phyloP scores from a whole-genome alignment of 768 basidiomycete species.

The Sarcodon aspratus region DNA sequence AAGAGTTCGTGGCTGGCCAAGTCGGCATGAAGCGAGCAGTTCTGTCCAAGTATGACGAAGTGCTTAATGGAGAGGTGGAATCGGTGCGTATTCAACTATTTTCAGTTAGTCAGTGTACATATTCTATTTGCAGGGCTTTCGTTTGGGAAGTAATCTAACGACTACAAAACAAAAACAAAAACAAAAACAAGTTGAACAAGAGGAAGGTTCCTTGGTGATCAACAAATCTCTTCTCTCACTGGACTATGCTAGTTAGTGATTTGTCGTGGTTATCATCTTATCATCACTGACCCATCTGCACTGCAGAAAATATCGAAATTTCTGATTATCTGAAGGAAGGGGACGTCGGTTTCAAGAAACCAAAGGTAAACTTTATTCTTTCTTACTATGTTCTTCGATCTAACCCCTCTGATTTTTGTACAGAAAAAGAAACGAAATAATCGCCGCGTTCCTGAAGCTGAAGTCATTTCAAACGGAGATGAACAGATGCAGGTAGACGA shows the following conservation, averaged over 20 bases:
- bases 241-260: conserved; percentile 76
- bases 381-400: not conserved
- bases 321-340: conserved; percentile 89
- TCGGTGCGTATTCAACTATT: conserved; percentile 31
- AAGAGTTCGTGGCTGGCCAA: conserved; percentile 71
- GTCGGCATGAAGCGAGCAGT: conserved; percentile 77
- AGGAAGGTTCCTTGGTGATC: conserved; percentile 41
- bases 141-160: conserved; percentile 55
- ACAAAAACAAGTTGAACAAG: conserved; percentile 30
- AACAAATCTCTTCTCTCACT: conserved; percentile 77
- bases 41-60: conserved; percentile 90
- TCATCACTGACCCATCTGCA: not conserved
- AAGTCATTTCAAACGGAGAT: conserved; percentile 27
- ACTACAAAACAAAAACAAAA: conserved; percentile 24
- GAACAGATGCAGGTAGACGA: conserved; percentile 75
- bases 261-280: conserved; percentile 8
- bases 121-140: conserved; percentile 57
- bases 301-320: conserved; percentile 69
- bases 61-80: conserved; percentile 64
- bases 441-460: conserved; percentile 41
- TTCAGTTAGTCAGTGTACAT: not conserved
- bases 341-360: conserved; percentile 91
- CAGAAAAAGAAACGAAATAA: conserved; percentile 79
- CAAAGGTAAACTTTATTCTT: conserved; percentile 42
- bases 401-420: not conserved